Evolutionary conservation across 1,284 basidiomycete genomes (phyloP).

Genomic region (Fistulina hepatica): DNA sequence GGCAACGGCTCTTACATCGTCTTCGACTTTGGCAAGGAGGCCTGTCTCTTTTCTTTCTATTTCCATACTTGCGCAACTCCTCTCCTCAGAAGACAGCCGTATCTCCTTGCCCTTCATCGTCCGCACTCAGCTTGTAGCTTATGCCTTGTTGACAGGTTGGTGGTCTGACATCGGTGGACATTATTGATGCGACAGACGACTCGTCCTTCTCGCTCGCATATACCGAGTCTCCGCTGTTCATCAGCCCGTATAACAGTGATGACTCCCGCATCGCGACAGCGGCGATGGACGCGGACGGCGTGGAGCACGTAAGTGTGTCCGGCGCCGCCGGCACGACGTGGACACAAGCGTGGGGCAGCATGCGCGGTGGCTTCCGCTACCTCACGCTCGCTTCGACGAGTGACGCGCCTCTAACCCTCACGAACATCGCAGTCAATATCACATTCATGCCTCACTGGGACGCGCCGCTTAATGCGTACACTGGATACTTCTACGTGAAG

Average conservation of each 20-base stretch:
- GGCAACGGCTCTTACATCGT: conserved; percentile 32
- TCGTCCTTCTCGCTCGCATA: conserved; percentile 31
- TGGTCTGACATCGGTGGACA: conserved; percentile 31
- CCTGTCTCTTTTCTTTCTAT: conserved; percentile 14
- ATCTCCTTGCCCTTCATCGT: too few species aligned
- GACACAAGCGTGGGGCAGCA: conserved; percentile 31
- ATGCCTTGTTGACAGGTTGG: too few species aligned
- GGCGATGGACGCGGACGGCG: conserved; percentile 24
- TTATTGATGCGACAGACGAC: conserved; percentile 23
- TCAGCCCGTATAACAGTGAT: conserved; percentile 32
- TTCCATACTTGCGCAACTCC: conserved; percentile 1
- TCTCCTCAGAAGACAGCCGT: too few species aligned
- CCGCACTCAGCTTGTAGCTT: too few species aligned
- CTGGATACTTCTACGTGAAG: conserved; percentile 37
- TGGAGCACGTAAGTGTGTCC: conserved; percentile 21
- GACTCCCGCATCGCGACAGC: conserved; percentile 28
- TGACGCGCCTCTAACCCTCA: conserved; percentile 28
- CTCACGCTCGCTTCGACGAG: conserved; percentile 35
- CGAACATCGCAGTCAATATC: conserved; percentile 33
- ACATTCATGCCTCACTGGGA: conserved; percentile 39
- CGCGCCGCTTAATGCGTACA: conserved; percentile 34
- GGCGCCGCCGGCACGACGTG: conserved; percentile 25
- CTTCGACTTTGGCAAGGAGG: conserved; percentile 38
- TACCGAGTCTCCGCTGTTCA: conserved; percentile 38
- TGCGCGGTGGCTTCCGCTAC: conserved; percentile 41